phyloP scores from a whole-genome alignment of 805 yeast species.

The Yueomyces sinensis region DNA sequence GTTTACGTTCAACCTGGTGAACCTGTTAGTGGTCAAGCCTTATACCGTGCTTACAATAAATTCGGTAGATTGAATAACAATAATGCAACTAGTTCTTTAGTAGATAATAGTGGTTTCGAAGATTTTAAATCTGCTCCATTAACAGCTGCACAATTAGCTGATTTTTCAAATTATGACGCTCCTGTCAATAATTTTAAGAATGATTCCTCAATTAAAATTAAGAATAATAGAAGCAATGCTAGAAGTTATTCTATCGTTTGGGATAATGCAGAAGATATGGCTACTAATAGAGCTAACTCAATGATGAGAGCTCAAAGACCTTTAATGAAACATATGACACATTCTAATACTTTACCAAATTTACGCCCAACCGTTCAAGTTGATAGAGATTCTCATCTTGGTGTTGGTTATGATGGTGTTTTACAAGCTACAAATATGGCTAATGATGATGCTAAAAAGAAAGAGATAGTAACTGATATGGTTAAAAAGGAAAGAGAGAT shows the following conservation, averaged over 20 bases:
- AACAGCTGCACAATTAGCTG: slow-evolving; percentile 1
- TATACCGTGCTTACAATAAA: slow-evolving; percentile 59
- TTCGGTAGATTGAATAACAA: slow-evolving; percentile 37
- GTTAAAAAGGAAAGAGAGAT: not conserved
- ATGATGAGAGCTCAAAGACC: not conserved
- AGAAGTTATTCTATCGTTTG: not conserved
- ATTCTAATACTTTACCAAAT: not conserved
- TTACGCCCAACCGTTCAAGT: not conserved
- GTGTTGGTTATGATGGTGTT: not conserved
- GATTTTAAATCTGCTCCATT: not conserved
- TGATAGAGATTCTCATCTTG: not conserved
- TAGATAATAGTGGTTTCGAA: not conserved
- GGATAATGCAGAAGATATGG: not conserved
- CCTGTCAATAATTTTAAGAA: not conserved
- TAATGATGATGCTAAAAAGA: slow-evolving; percentile 46
- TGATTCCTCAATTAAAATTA: not conserved
- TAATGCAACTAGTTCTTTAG: slow-evolving; percentile 21
- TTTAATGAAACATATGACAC: too few species aligned
- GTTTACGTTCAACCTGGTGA: slow-evolving; percentile 59
- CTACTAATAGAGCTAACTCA: not conserved
- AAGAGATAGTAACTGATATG: slow-evolving; percentile 1
- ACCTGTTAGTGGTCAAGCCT: slow-evolving; percentile 61
- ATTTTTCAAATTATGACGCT: not conserved
- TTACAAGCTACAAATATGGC: slow-evolving; percentile 32
- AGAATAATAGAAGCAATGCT: not conserved